A percentile compares a stretch with the other conserved stretches of the same genome.
Evolutionary conservation across 2,329 filamentous ascomycete species (phyloP).

Genomic region (Paracoccidioides brasiliensis): DNA sequence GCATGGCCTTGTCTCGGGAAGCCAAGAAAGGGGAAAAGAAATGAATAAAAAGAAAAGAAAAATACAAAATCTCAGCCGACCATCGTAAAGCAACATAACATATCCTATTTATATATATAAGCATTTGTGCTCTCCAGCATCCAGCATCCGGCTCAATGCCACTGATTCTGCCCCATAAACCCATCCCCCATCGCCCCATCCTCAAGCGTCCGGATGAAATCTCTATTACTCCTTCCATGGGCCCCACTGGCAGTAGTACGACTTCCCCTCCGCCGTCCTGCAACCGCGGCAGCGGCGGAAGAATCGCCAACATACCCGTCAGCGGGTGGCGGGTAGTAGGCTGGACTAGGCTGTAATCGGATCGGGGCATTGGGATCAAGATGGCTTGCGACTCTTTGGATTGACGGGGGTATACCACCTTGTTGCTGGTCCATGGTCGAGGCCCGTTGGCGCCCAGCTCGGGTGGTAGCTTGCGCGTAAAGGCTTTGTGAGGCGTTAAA

Average conservation of each 20-base stretch:
- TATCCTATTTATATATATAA: background rate
- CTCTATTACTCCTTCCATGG: conserved; percentile 44
- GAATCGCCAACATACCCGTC: conserved; percentile 57
- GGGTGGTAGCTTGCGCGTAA: conserved; percentile 61
- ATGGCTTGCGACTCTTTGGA: conserved; percentile 91
- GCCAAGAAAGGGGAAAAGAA: too few species aligned
- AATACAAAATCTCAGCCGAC: background rate
- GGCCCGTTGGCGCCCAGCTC: conserved; percentile 71
- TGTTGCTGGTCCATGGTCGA: conserved; percentile 95
- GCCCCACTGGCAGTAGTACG: conserved; percentile 40
- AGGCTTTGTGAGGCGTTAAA: conserved; percentile 61
- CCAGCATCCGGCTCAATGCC: conserved; percentile 37
- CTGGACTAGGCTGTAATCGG: conserved; percentile 83
- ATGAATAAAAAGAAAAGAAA: background rate
- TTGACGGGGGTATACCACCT: conserved; percentile 78
- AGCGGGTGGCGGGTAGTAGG: conserved; percentile 87
- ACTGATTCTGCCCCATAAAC: conserved; percentile 67
- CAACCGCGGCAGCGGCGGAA: conserved; percentile 48
- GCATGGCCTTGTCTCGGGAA: too few species aligned
- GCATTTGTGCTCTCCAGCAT: background rate
- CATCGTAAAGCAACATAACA: background rate
- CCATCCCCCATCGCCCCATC: conserved; percentile 90
- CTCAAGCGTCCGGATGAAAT: conserved; percentile 90
- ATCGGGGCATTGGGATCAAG: conserved; percentile 91
- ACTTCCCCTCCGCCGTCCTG: conserved; percentile 61